Percentiles rank a stretch among this genome's conserved stretches.
phyloP scores from a whole-genome alignment of 106 monocot genomes.

The Posidonia australis region DNA sequence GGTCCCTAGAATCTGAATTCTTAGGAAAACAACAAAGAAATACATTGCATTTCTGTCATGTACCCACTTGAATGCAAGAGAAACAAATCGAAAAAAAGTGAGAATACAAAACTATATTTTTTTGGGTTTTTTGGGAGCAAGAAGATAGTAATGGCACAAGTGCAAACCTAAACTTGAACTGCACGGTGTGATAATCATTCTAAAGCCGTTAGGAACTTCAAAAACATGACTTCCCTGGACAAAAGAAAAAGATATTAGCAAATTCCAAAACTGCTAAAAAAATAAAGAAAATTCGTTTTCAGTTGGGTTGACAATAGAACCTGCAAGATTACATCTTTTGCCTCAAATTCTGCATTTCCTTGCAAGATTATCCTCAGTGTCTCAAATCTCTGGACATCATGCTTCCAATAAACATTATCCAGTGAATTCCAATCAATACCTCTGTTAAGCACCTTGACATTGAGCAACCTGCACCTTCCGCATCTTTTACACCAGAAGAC shows the following conservation, averaged over 20 bases:
- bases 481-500: constrained; percentile 34
- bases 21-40: no score
- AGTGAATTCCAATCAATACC: constrained; percentile 67
- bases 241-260: neutral
- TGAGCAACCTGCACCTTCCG: constrained; percentile 72
- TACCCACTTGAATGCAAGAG: no score
- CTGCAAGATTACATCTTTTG: constrained; percentile 56
- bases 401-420: constrained; percentile 90
- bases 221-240: constrained; percentile 78
- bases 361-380: constrained; percentile 54
- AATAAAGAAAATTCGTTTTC: neutral
- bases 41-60: no score
- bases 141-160: no score
- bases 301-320: constrained; percentile 16
- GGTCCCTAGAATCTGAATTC: no score
- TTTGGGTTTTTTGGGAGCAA: no score
- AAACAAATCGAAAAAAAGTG: neutral
- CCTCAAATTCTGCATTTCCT: constrained; percentile 97
- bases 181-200: constrained; percentile 42
- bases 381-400: constrained; percentile 69
- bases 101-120: neutral
- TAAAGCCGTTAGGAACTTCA: constrained; percentile 79
- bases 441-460: constrained; percentile 65
- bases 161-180: constrained; percentile 32
- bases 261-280: no score